Evolutionary conservation across 192 early-diverging fungal genomes (phyloP).

Genomic region (Umbelopsis isabellina): DNA sequence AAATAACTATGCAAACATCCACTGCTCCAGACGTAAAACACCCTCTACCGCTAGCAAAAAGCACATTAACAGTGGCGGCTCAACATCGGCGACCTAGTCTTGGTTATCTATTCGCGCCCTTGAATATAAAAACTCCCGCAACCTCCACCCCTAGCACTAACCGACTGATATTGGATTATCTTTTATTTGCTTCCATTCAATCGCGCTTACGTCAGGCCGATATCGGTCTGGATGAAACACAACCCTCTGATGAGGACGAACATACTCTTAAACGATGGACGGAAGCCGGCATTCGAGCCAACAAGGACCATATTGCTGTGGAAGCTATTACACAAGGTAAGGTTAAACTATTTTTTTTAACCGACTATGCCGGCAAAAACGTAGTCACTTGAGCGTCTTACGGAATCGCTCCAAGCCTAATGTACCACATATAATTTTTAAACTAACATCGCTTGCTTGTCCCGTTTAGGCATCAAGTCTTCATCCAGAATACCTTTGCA

Average conservation of each 20-base stretch:
- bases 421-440: neutral
- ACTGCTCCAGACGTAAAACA: slow-evolving; percentile 14
- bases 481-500: slow-evolving; percentile 34
- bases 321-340: slow-evolving; percentile 57
- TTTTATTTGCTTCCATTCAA: slow-evolving; percentile 55
- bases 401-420: neutral
- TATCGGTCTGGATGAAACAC: slow-evolving; percentile 40
- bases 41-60: slow-evolving; percentile 10
- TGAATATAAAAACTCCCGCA: slow-evolving; percentile 9
- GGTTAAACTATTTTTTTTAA: neutral
- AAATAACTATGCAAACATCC: slow-evolving; percentile 3
- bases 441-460: neutral
- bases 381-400: slow-evolving; percentile 13
- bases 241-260: slow-evolving; percentile 21
- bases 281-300: slow-evolving; percentile 44
- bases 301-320: slow-evolving; percentile 52
- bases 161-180: slow-evolving; percentile 56
- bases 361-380: slow-evolving; percentile 9
- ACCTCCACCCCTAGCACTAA: slow-evolving; percentile 40
- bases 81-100: slow-evolving; percentile 22
- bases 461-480: slow-evolving; percentile 39
- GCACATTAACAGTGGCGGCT: slow-evolving; percentile 18
- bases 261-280: slow-evolving; percentile 38
- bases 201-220: slow-evolving; percentile 56
- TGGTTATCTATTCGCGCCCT: slow-evolving; percentile 24